Conservation (phyloP, 2,329 filamentous ascomycete species). For the Ophiostoma sp. region DNA sequence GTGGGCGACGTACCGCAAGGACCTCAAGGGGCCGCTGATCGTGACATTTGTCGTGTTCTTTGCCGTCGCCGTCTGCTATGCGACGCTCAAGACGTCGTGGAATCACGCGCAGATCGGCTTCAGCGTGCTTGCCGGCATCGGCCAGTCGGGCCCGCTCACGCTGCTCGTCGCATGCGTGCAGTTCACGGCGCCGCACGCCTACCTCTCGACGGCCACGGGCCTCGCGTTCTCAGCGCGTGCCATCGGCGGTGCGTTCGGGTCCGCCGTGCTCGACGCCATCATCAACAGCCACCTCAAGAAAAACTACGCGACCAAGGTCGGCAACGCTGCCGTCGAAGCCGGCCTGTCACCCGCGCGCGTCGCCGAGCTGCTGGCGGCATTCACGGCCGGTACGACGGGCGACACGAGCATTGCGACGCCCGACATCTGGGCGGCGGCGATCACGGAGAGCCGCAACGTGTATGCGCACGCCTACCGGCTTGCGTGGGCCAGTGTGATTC, state of each 20-base stretch:
- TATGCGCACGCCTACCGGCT: constrained; percentile 46
- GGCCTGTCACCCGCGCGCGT: constrained; percentile 40
- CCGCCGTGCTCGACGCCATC: constrained; percentile 47
- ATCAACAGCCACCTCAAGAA: constrained; percentile 43
- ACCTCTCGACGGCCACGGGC: constrained; percentile 48
- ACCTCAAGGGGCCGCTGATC: constrained; percentile 43
- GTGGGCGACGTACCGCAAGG: constrained; percentile 46
- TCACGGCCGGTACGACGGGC: constrained; percentile 34
- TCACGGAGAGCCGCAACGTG: constrained; percentile 39
- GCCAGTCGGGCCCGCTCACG: constrained; percentile 46
- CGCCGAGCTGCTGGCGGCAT: constrained; percentile 36
- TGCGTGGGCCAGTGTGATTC: constrained; percentile 47
- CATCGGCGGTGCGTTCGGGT: constrained; percentile 49
- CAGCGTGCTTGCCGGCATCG: constrained; percentile 44
- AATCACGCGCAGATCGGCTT: constrained; percentile 43
- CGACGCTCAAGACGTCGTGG: constrained; percentile 41
- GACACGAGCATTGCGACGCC: constrained; percentile 34
- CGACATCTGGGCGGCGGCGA: constrained; percentile 36
- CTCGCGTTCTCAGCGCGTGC: constrained; percentile 49
- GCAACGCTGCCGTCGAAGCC: constrained; percentile 38
- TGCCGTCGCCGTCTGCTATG: constrained; percentile 43
- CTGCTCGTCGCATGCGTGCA: constrained; percentile 47
- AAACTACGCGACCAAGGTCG: constrained; percentile 39
- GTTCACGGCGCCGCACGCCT: constrained; percentile 49
- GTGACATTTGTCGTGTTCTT: constrained; percentile 45